Evolutionary conservation across 768 basidiomycete genomes (phyloP), one percentile per base, ranked within the genome.

Genomic region (Phylloporus rhodoxanthus): DNA sequence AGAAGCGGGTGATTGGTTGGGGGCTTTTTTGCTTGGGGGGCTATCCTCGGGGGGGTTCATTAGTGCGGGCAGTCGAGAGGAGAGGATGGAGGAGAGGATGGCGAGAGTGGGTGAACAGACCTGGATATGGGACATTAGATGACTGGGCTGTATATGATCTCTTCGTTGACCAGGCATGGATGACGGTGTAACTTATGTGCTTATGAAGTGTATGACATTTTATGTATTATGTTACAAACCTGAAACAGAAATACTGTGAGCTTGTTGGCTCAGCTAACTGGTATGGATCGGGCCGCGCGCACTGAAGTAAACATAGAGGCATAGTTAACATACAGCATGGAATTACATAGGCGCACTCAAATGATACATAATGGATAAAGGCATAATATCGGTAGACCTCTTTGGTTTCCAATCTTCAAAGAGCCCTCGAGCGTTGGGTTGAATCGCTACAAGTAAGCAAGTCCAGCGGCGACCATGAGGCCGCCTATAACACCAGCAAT

Each of bases 11-110:
- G 50, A 60, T 26, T 65, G 64, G 69, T 51, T 68, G 23, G 51
- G 45, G 47, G 41, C 47, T 14, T 57, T 65, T 26, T 36, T 63
- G 5, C 33, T 44, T 26, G 57, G 40, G 29, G 64, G 60, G 29
- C 33, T 62, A 13, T 53, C 64, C 53, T 58, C 67, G 20, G 61
- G 58, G 48, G 58, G n/a, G n/a, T n/a, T 49, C 30, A 48, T 50
- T 43, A 38, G 52, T 48, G 44, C 53, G 34, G 56, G 51, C 42
- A 58, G 58, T 52, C 67, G 73, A 44, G 77, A 80, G 42, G 78
- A 80, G 45, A 67, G 73, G 53, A 60, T 73, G 45, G 80, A 80
- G 55, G 81, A 81, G 45, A 69, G 78, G 57, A 68, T 79, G 66
- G 67, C 68, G 36, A 66, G 79, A 66, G 34, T 80, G 76, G 77